A percentile compares a stretch with the other conserved stretches of the same genome.
phyloP scores from a whole-genome alignment of 179 eudicot genomes.

The Spinacia oleracea region DNA sequence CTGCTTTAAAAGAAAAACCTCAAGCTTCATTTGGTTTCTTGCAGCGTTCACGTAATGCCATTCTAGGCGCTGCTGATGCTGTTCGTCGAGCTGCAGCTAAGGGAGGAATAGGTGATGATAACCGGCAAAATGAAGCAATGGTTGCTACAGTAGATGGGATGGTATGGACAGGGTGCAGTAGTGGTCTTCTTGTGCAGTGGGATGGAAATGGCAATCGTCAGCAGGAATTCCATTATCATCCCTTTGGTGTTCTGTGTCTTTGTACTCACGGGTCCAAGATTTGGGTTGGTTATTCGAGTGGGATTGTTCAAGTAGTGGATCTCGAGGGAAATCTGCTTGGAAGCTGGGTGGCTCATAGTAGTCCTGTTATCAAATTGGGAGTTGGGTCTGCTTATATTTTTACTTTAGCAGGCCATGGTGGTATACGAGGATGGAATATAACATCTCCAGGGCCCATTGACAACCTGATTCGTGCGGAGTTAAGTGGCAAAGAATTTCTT shows the following conservation, averaged over 20 bases:
- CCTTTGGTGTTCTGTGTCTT: slow-evolving; percentile 63
- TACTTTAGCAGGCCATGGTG: slow-evolving; percentile 88
- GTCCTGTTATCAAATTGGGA: slow-evolving; percentile 69
- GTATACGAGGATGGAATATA: slow-evolving; percentile 87
- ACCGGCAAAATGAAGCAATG: slow-evolving; percentile 71
- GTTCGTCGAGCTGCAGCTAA: slow-evolving; percentile 90
- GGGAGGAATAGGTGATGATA: slow-evolving; percentile 84
- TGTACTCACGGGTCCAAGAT: slow-evolving; percentile 68
- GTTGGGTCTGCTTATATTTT: slow-evolving; percentile 71
- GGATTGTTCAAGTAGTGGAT: slow-evolving; percentile 72
- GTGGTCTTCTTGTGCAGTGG: slow-evolving; percentile 89
- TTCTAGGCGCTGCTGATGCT: slow-evolving; percentile 97
- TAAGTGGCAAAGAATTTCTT: slow-evolving; percentile 70
- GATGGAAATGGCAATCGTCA: slow-evolving; percentile 89
- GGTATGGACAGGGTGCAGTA: slow-evolving; percentile 80
- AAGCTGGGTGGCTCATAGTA: slow-evolving; percentile 72
- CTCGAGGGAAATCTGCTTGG: slow-evolving; percentile 75
- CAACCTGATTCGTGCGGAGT: slow-evolving; percentile 59
- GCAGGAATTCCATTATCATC: slow-evolving; percentile 65
- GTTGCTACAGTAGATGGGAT: slow-evolving; percentile 61
- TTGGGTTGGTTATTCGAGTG: slow-evolving; percentile 92
- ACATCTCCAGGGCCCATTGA: slow-evolving; percentile 87
- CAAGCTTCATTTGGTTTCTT: slow-evolving; percentile 66
- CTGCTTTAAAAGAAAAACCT: slow-evolving; percentile 63
- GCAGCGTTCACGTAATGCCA: slow-evolving; percentile 93